Evolutionary conservation across 805 yeast species (phyloP).

Genomic region (Metschnikowia vanudenii): DNA sequence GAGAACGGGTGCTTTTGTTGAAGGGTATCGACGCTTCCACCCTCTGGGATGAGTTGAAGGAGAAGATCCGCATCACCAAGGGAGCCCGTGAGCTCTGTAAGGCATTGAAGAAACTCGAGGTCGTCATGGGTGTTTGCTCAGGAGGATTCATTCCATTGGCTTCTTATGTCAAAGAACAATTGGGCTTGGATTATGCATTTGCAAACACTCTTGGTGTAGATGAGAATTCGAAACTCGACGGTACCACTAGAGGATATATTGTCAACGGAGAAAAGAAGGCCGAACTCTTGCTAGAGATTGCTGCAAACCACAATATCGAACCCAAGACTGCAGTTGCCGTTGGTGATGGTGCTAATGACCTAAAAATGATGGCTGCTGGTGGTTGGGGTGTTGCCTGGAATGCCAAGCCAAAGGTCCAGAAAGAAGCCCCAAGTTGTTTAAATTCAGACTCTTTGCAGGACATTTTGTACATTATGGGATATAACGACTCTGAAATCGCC

Average conservation of each 20-base stretch:
- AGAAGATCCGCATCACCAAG: slow-evolving; percentile 69
- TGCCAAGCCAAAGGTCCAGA: slow-evolving; percentile 92
- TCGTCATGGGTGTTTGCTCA: slow-evolving; percentile 79
- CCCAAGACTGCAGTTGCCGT: slow-evolving; percentile 67
- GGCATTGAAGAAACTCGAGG: slow-evolving; percentile 59
- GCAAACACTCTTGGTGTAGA: slow-evolving; percentile 65
- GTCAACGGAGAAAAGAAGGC: slow-evolving; percentile 89
- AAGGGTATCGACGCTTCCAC: slow-evolving; percentile 72
- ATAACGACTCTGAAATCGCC: slow-evolving; percentile 52
- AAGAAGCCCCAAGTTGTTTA: slow-evolving; percentile 75
- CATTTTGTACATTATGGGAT: slow-evolving; percentile 79
- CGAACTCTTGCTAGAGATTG: slow-evolving; percentile 59
- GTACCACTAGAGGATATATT: slow-evolving; percentile 73
- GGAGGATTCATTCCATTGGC: slow-evolving; percentile 97
- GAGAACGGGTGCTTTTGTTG: slow-evolving; percentile 71
- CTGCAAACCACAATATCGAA: slow-evolving; percentile 52
- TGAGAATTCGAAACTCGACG: slow-evolving; percentile 58
- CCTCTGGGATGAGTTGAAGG: slow-evolving; percentile 77
- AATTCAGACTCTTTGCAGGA: slow-evolving; percentile 75
- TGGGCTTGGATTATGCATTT: slow-evolving; percentile 81
- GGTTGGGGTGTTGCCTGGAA: slow-evolving; percentile 97
- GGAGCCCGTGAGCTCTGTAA: slow-evolving; percentile 76
- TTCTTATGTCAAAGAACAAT: slow-evolving; percentile 58
- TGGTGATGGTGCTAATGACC: slow-evolving; percentile 97
- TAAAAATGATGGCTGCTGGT: slow-evolving; percentile 86